A percentile compares a stretch with the other conserved stretches of the same genome.
These are phyloP conservation scores for Flaveria sonorensis DNA, from an alignment of 129 eudicot species.

Conservation along the genomic window DNA sequence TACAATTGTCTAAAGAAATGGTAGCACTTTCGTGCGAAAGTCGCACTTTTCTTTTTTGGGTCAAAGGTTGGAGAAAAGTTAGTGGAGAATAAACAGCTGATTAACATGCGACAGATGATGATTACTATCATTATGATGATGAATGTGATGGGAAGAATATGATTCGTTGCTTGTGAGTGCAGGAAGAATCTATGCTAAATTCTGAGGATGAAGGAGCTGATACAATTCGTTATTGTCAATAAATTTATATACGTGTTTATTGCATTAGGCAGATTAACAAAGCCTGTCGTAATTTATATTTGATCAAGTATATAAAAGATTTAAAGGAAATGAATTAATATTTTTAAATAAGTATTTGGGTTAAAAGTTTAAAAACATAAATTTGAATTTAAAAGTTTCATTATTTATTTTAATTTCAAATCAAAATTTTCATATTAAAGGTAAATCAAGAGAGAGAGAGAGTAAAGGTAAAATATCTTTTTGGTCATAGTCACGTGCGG, in stretches of 20 bases:
- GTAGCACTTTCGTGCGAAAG: conserved; percentile 19
- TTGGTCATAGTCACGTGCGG: background rate
- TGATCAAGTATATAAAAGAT: conserved; percentile 8
- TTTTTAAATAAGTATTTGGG: too few species aligned
- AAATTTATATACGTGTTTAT: background rate
- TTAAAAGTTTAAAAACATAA: too few species aligned
- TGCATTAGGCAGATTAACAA: background rate
- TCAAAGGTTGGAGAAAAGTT: conserved; percentile 24
- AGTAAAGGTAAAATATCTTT: conserved; percentile 1
- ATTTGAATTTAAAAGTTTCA: too few species aligned
- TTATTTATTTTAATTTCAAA: too few species aligned
- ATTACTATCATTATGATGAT: conserved; percentile 34
- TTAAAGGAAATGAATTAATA: background rate
- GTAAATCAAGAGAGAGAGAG: too few species aligned
- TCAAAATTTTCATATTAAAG: too few species aligned
- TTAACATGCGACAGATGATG: conserved; percentile 22
- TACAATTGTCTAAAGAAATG: conserved; percentile 47
- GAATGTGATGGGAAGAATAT: conserved; percentile 34
- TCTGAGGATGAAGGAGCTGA: conserved; percentile 28
- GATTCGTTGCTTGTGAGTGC: conserved; percentile 60
- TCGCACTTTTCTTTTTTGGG: conserved; percentile 15
- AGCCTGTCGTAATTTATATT: background rate
- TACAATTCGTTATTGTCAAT: conserved; percentile 27
- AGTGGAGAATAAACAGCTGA: conserved; percentile 33
- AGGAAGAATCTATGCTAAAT: conserved; percentile 52